Evolutionary conservation across 495 filamentous ascomycete genomes (phyloP), one percentile per base, ranked within the genome.

Genomic region (Sporormia fimetaria): DNA sequence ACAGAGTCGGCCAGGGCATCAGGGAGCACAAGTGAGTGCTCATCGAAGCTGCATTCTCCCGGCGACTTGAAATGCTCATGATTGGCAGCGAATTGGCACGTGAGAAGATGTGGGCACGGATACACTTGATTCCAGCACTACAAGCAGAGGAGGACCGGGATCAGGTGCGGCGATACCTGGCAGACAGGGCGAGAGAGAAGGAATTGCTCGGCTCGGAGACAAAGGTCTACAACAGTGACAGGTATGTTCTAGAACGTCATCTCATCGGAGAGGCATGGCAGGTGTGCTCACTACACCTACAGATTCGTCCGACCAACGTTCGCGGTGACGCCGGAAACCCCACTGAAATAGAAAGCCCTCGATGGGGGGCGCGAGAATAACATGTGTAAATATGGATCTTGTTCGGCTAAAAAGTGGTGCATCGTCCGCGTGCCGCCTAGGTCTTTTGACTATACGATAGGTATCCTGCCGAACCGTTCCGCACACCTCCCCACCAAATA

Each of bases 71-170:
- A 24, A 25, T 28, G 30, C 40, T 43, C 22, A 32, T 4, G 37
- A 1, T 11, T 21, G 20, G 40, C 51, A 95, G 88, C 57, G 90
- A 98, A 60, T 81, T 92, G 45, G 82, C 78, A 37, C 83, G 90
- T 31, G 90, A 98, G 57, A 98, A 98, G 69, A 87, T 94, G 73
- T 98, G 90, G 90, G 70, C 79, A 30, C 80, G 90, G 51, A 87
- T 96, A 53, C 75, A 98, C 60, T 68, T 98, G 33, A 86, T 86
- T 57, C 90, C 90, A 21, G 62, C 90, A 48, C 77, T 98, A 36
- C 87, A 95, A 57, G 90, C 90, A 40, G 90, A 98, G 59, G 83
- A 88, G 56, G 90, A 98, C 67, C 80, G 90, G 33, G 90, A 98
- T 67, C 77, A 83, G 57, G 87, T 92, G 50, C 73, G 90, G 32